Base-by-base conservation (phyloP, 768 basidiomycete species). In the Mycena amicta region DNA sequence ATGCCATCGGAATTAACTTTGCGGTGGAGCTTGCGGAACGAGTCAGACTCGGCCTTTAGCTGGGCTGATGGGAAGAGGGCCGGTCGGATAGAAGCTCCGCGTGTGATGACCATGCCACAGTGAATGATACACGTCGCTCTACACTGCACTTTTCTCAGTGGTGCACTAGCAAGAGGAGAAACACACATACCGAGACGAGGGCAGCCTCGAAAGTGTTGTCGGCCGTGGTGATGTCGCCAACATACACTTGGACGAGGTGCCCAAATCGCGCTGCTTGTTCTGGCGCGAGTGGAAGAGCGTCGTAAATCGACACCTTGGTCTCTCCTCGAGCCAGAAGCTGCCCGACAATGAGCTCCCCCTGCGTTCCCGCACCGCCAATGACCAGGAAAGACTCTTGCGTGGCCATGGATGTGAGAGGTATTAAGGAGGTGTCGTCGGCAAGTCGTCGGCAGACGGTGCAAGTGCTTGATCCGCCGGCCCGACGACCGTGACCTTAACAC, bases 41-140 rank as follows among this genome's bases (percentile, higher is more conserved):
- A 29, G 33, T 13, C 26, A 25, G n/a, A 1, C 20, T 29, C 1
- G 20, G 53, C 16, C 81, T 83, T 64, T 80, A 80, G 47, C 75
- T 75, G 51, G 75, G 49, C 78, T 2, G 40, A 25, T 6, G 31
- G 8, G 5, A 16, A 22, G 1, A 13, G 20, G 3, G 46, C 2
- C 15, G 56, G 52, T 13, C 50, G 73, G 66, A 80, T 41, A 77
- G 66, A 28, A 66, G 68, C 15, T 28, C 62, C 74, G 61, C 70
- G 74, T 29, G 69, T 66, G 1, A 77, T 73, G 0, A 80, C 75
- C 3, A 76, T 76, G 0, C 80, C 83, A 20, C 80, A 81, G 70
- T 84, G 83, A 60, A 85, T 77, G 45, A 84, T 75, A 57, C 74
- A 75, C 3, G 79, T 79, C 0, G 79, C 72, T 11, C 61, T 61